Conservation (phyloP, 1,284 basidiomycete species). For the Athelia psychrophila region DNA sequence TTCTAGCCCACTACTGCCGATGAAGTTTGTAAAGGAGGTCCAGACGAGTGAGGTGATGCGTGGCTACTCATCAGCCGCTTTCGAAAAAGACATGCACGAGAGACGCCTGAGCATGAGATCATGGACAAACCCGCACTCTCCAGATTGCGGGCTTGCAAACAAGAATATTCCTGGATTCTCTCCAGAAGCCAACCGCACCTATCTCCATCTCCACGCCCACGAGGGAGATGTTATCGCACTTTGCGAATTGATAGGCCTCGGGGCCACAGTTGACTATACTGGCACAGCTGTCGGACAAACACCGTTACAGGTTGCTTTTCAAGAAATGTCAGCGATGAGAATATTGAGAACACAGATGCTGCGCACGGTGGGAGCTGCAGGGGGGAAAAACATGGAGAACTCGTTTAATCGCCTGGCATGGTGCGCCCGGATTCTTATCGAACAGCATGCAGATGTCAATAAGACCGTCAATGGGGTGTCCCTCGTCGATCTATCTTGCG, state of each 20-base stretch:
- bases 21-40: neutral
- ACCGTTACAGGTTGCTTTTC: neutral
- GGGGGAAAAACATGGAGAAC: neutral
- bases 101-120: neutral
- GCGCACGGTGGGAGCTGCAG: neutral
- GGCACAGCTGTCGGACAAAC: neutral
- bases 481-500: slow-evolving; percentile 6
- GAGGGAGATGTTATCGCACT: neutral
- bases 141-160: neutral
- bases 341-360: neutral
- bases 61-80: neutral
- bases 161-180: neutral
- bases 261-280: neutral
- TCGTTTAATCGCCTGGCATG: neutral
- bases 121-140: neutral
- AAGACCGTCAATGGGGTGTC: slow-evolving; percentile 3
- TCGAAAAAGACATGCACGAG: neutral
- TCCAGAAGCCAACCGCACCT: neutral
- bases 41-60: neutral
- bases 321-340: neutral
- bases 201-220: neutral
- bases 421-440: slow-evolving; percentile 11
- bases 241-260: neutral
- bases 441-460: slow-evolving; percentile 10
- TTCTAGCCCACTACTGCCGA: neutral